Evolutionary conservation across 148 eudicot species (phyloP), one percentile per base, ranked within the genome.

Genomic region (Heliosperma pusillum): DNA sequence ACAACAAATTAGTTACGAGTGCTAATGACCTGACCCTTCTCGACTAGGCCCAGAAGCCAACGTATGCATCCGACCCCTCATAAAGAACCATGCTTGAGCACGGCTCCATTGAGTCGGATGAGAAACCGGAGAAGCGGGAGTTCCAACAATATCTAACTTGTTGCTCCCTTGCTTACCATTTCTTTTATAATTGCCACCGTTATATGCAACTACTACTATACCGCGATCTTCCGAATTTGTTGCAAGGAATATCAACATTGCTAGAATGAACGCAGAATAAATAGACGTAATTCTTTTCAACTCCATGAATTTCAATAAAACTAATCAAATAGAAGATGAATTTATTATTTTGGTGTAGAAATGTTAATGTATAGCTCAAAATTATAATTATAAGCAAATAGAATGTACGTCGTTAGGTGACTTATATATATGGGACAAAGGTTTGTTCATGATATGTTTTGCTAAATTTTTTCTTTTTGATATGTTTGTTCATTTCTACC

Each of bases 21-120:
- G n/a, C n/a, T 58, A 58, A 58, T 44, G 82, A 80, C 82, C 82
- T 15, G 82, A 80, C 7, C 82, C 82, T 75, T 70, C 66, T 80
- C 82, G 63, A 70, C 68, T 80, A 53, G 82, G 82, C 7, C 82
- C 82, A 52, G 77, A 52, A 64, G 74, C 74, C 30, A 80, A 69
- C 8, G 82, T 80, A 40, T 64, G 66, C 77, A 67, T 66, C 13
- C 77, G n/a, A 20, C 47, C 81, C 29, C 47, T 73, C 20, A 65
- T 10, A 44, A 64, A 42, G 17, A 56, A 27, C 71, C 79, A 56
- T 36, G 82, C 47, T 52, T 36, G 62, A 53, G 21, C 1, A 62
- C 27, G 3, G 21, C 52, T 69, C 78, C 44, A 30, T 29, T 52
- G 74, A 29, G 42, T 27, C 7, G 36, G 17, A 73, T 15, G 42